A percentile compares a stretch with the other conserved stretches of the same genome.
Conservation (phyloP, 176 grass and related monocot genomes). For the Oryza glaberrima region DNA sequence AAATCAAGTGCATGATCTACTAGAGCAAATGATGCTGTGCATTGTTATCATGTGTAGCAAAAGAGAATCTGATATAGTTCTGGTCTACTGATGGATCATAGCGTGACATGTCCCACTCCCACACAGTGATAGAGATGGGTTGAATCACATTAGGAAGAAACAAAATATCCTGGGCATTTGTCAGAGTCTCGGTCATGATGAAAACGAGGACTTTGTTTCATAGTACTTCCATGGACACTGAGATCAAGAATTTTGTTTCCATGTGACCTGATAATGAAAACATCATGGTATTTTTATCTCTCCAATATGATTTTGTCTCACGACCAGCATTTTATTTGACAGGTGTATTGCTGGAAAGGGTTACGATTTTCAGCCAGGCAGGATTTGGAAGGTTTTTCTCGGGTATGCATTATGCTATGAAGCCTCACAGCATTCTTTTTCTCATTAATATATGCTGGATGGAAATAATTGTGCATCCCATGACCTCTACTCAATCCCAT, state of each 20-base stretch:
- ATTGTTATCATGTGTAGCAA: not conserved
- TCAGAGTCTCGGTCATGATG: not conserved
- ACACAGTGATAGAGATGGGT: slow-evolving; percentile 2
- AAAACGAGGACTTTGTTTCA: not conserved
- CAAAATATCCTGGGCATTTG: not conserved
- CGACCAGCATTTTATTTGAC: slow-evolving; percentile 26
- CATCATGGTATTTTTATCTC: not conserved
- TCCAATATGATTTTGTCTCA: slow-evolving; percentile 32
- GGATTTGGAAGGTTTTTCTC: slow-evolving; percentile 85
- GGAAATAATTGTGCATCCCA: not conserved
- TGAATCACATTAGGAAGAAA: slow-evolving; percentile 1
- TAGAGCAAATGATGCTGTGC: not conserved
- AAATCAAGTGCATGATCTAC: not conserved
- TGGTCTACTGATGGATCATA: not conserved
- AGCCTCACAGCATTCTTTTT: not conserved
- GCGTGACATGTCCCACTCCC: not conserved
- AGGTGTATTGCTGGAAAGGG: slow-evolving; percentile 99
- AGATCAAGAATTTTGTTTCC: not conserved
- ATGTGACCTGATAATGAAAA: not conserved
- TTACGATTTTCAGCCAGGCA: slow-evolving; percentile 85
- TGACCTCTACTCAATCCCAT: slow-evolving; percentile 16
- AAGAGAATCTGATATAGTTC: not conserved
- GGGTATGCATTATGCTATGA: slow-evolving; percentile 51
- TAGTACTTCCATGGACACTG: not conserved
- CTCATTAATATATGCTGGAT: not conserved